These are phyloP conservation scores for Arthrobotrys sinensis DNA, from an alignment of 2,329 filamentous ascomycete species.

Conservation along the genomic window DNA sequence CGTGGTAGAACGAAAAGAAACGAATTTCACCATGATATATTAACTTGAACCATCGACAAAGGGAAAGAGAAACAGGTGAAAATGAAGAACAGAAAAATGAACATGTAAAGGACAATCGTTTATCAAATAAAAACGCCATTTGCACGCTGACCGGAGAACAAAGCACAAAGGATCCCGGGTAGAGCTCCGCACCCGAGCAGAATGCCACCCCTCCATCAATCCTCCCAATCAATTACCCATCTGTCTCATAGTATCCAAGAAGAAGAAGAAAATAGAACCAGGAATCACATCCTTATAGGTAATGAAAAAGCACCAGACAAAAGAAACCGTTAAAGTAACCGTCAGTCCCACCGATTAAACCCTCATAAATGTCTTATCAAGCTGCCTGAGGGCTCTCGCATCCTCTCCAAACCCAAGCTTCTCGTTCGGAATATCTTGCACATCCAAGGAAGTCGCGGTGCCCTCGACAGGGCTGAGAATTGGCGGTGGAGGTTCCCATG, in stretches of 20 bases:
- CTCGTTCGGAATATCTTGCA: slow-evolving; percentile 73
- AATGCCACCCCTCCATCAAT: slow-evolving; percentile 37
- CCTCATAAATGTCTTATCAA: slow-evolving; percentile 72
- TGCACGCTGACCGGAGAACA: slow-evolving; percentile 48
- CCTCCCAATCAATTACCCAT: slow-evolving; percentile 28
- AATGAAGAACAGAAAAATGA: slow-evolving; percentile 11
- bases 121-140: slow-evolving; percentile 42
- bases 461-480: slow-evolving; percentile 68
- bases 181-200: slow-evolving; percentile 12
- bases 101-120: slow-evolving; percentile 10
- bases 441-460: slow-evolving; percentile 65
- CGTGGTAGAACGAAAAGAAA: slow-evolving; percentile 19
- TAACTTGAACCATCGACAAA: slow-evolving; percentile 18
- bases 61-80: neutral
- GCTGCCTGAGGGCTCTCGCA: slow-evolving; percentile 76
- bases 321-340: slow-evolving; percentile 9
- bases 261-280: slow-evolving; percentile 1
- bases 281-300: slow-evolving; percentile 15
- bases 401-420: slow-evolving; percentile 76
- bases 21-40: slow-evolving; percentile 24
- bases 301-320: slow-evolving; percentile 16
- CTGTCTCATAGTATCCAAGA: slow-evolving; percentile 18
- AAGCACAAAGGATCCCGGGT: slow-evolving; percentile 25
- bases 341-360: slow-evolving; percentile 17
- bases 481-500: slow-evolving; percentile 69